Evolutionary conservation across 148 eudicot species (phyloP).

Genomic region (Rhododendron henanense): DNA sequence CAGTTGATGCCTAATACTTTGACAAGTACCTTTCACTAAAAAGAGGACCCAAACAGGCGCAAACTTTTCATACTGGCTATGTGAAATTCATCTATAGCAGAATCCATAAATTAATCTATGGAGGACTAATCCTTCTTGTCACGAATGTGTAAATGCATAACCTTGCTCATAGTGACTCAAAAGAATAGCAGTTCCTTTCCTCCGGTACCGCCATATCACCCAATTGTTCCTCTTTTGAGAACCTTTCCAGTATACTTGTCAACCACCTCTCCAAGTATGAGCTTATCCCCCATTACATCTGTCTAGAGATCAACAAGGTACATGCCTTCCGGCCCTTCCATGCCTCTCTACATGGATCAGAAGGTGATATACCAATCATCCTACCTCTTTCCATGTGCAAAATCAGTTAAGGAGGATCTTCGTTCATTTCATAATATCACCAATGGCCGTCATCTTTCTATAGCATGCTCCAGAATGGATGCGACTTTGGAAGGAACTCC

Average conservation of each 20-base stretch:
- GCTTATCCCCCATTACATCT: background rate
- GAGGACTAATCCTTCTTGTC: background rate
- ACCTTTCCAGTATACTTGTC: background rate
- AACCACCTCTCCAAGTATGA: background rate
- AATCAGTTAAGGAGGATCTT: background rate
- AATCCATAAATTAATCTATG: background rate
- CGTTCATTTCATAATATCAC: background rate
- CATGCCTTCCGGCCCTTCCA: background rate
- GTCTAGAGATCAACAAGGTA: background rate
- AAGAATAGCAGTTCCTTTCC: background rate
- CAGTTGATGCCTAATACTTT: background rate
- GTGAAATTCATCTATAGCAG: background rate
- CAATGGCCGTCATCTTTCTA: background rate
- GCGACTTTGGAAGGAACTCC: background rate
- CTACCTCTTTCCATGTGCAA: background rate
- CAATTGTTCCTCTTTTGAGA: background rate
- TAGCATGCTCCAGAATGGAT: background rate
- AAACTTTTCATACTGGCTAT: background rate
- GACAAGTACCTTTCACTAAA: background rate
- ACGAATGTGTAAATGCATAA: background rate
- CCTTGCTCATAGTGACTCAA: background rate
- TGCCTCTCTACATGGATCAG: background rate
- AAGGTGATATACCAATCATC: background rate
- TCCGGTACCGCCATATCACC: background rate
- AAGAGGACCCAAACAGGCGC: background rate